A percentile compares a stretch with the other conserved stretches of the same genome.
phyloP scores from a whole-genome alignment of 768 basidiomycete genomes.

The Phaeotremella fagi region DNA sequence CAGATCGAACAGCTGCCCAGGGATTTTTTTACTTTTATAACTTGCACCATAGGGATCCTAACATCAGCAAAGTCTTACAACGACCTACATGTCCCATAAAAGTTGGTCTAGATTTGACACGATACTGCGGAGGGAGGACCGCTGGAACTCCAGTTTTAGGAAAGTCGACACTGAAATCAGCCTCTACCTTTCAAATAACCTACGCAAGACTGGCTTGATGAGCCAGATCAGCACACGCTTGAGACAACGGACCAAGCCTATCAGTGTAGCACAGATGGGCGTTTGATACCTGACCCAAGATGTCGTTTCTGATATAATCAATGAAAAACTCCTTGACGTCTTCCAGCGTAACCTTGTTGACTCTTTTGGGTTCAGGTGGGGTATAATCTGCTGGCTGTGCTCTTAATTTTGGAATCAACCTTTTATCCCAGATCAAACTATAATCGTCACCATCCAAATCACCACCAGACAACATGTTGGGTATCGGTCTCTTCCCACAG shows the following conservation, averaged over 20 bases:
- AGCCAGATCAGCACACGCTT: constrained; percentile 6
- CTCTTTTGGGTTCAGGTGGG: constrained; percentile 9
- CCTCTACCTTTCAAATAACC: constrained; percentile 2
- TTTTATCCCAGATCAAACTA: constrained; percentile 26
- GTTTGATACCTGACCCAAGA: constrained; percentile 17
- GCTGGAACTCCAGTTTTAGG: constrained; percentile 29
- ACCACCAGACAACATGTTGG: constrained; percentile 27
- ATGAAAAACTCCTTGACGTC: constrained; percentile 20
- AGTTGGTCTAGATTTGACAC: constrained; percentile 17
- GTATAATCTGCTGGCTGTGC: constrained; percentile 18
- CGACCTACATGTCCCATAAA: constrained; percentile 25
- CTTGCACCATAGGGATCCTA: no score
- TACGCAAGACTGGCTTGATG: constrained; percentile 8
- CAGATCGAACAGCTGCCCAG: neutral
- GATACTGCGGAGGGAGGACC: constrained; percentile 8
- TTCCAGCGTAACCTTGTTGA: constrained; percentile 11
- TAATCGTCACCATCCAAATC: constrained; percentile 32
- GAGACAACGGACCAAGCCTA: constrained; percentile 12
- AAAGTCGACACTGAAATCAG: constrained; percentile 18
- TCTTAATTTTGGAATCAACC: constrained; percentile 4
- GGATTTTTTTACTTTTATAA: neutral
- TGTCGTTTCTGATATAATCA: constrained; percentile 16
- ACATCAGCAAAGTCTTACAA: no score
- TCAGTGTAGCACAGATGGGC: constrained; percentile 21
- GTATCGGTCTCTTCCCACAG: constrained; percentile 15